phyloP scores from a whole-genome alignment of 805 yeast species.

The Myxozyma neotropica region DNA sequence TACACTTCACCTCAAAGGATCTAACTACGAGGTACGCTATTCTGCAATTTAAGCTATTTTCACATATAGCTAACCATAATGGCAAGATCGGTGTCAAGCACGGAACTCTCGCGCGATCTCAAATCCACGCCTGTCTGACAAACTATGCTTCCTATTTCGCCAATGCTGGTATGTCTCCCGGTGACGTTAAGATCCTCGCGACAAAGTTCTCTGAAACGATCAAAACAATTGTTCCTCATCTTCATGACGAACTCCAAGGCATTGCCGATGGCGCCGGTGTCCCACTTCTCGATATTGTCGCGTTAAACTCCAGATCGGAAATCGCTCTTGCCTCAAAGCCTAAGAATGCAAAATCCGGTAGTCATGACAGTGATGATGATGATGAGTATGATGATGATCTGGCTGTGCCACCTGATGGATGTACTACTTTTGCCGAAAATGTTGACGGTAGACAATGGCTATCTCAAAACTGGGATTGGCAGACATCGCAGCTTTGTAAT shows the following conservation, averaged over 20 bases:
- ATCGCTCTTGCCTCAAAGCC: slow-evolving; percentile 41
- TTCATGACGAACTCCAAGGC: slow-evolving; percentile 45
- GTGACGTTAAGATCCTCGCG: slow-evolving; percentile 40
- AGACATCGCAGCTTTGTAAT: slow-evolving; percentile 38
- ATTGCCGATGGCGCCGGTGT: slow-evolving; percentile 46
- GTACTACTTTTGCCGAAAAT: slow-evolving; percentile 44
- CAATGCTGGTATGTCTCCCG: slow-evolving; percentile 41
- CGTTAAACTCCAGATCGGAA: slow-evolving; percentile 48
- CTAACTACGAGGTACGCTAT: slow-evolving; percentile 28
- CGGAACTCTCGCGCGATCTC: slow-evolving; percentile 42
- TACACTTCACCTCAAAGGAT: slow-evolving; percentile 25
- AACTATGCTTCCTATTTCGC: slow-evolving; percentile 41
- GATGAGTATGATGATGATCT: slow-evolving; percentile 4
- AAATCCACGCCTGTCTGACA: slow-evolving; percentile 40
- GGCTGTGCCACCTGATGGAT: slow-evolving; percentile 45
- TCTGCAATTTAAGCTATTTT: neutral
- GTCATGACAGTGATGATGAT: slow-evolving; percentile 8
- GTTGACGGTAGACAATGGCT: slow-evolving; percentile 35
- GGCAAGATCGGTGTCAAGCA: slow-evolving; percentile 44
- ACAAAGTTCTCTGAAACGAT: slow-evolving; percentile 40
- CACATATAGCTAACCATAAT: neutral
- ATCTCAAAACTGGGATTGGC: slow-evolving; percentile 52
- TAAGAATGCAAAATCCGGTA: slow-evolving; percentile 6
- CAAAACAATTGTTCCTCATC: slow-evolving; percentile 40
- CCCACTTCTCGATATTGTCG: slow-evolving; percentile 44